Base-by-base conservation (phyloP, 1,284 basidiomycete genomes). In the Ceratobasidium theobromae region DNA sequence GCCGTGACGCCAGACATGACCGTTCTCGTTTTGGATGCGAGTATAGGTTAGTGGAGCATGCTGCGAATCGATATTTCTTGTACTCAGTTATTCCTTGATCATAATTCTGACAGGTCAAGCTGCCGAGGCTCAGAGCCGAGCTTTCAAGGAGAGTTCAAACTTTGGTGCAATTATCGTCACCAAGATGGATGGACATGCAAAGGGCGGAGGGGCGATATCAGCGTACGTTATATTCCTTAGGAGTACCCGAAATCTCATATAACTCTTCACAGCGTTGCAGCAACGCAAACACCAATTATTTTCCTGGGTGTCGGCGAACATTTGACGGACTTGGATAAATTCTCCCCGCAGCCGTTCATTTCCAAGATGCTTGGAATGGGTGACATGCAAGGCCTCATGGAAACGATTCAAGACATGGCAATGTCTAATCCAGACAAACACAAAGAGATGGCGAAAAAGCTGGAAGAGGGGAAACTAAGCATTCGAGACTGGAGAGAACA, bases 91-190 rank as follows among this genome's bases (percentile, higher is more conserved):
- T n/a, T n/a, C n/a, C n/a, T n/a, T n/a, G n/a, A n/a, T n/a, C n/a
- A 16, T 38, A 16, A 38, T 38, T 38, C 35, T n/a, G 35, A 70
- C 76, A 88, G 95, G 96, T 75, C 96, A 99, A 81, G 96, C 97
- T 4, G 96, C 96, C 23, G 97, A 99, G 76, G 90, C 91, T 2
- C 97, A 99, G 75, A 91, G 89, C 75, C 85, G 86, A 41, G 97
- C 97, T 0, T 99, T 99, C 84, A 99, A 99, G 78, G 95, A 98
- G 69, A 95, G 91, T 70, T 92, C 95, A 14, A 88, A 97, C 74
- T 99, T 98, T 76, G 97, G 96, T 71, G 95, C 96, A 0, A 99
- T 99, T 72, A 97, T 99, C 71, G 96, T 99, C 18, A 99, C 97
- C 23, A 99, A 99, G 79, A 94, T 99, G 85, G 97, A 99, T 73